A percentile compares a stretch with the other conserved stretches of the same genome.
These are phyloP conservation scores for Tricholoma flavovirens DNA, from an alignment of 768 basidiomycete genomes.

Conservation along the genomic window DNA sequence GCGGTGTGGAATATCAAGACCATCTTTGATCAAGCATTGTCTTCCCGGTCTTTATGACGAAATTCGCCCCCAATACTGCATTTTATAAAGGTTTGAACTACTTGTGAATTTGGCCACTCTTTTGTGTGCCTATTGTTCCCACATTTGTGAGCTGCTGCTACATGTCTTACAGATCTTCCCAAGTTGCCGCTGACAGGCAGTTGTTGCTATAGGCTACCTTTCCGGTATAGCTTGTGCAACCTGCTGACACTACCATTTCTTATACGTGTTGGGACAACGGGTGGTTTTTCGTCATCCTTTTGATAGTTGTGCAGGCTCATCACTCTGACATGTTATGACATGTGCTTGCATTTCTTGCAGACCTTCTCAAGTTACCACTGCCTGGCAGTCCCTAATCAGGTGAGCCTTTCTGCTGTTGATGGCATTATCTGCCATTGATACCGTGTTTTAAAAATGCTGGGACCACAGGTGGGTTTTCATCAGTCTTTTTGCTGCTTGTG, in stretches of 20 bases:
- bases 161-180: neutral
- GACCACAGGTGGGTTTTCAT: neutral
- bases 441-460: neutral
- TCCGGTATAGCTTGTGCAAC: neutral
- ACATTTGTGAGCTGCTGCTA: no score
- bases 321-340: neutral
- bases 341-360: neutral
- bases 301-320: neutral
- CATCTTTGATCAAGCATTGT: no score
- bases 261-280: neutral
- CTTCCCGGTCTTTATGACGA: no score
- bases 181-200: neutral
- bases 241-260: neutral
- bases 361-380: neutral
- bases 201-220: no score
- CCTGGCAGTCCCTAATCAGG: neutral
- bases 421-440: neutral
- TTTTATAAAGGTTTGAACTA: no score
- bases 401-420: no score
- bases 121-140: no score
- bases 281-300: no score
- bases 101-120: no score
- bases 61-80: no score
- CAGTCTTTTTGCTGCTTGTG: neutral
- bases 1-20: no score